Base-by-base conservation (phyloP, 208 protist genomes). In the Trypanosoma lewisi region DNA sequence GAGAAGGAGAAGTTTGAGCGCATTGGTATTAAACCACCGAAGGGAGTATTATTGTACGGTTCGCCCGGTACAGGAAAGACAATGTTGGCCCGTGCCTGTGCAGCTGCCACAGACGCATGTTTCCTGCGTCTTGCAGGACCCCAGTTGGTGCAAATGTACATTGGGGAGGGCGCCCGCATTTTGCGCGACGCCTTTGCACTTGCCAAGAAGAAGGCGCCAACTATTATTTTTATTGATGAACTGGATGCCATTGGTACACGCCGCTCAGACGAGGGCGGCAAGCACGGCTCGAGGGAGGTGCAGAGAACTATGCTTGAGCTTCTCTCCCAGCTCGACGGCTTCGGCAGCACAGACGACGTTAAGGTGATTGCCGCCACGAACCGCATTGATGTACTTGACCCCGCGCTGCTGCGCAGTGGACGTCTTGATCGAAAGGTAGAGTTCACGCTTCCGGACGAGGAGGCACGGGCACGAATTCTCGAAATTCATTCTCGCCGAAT, bases 191-290 rank as follows among this genome's bases (percentile, higher is more conserved):
- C 98, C 30, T 99, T 99, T 86, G 96, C 95, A 3, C 86, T 99
- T 25, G 99, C 99, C 27, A 99, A 99, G 77, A 98, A 99, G 77
- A 99, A 99, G 77, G 89, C 93, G 11, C 98, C 98, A 5, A 89
- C 98, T 11, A 99, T 99, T 70, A 99, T 99, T 55, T 99, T 99
- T 76, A 99, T 99, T 69, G 99, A 99, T 71, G 98, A 99, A 80
- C 89, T 99, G 16, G 99, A 99, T 75, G 99, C 99, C 34, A 97
- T 99, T 49, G 99, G 99, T 51, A 99, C 98, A 8, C 98, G 98
- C 73, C 89, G 98, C 52, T 97, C 93, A n/a, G 97, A 98, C 60
- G 94, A 97, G 70, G 77, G 62, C 49, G 99, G 99, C 54, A 90
- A 98, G 59, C 91, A 96, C 39, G 99, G 98, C 66, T 98, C 98